phyloP scores from a whole-genome alignment of 106 monocot genomes.

The Dendrobium nobile region DNA sequence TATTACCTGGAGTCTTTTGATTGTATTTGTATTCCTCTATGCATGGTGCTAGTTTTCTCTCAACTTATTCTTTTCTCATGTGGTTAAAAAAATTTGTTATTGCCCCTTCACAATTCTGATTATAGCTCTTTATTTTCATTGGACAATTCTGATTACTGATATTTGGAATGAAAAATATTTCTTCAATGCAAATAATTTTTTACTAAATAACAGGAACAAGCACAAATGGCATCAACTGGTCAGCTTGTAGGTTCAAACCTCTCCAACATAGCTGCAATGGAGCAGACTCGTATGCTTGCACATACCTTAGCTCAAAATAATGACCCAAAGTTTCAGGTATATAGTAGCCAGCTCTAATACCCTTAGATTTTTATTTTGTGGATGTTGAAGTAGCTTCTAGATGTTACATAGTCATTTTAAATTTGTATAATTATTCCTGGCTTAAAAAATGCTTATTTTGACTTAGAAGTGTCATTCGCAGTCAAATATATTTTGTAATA shows the following conservation, averaged over 20 bases:
- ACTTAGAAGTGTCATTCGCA: background rate
- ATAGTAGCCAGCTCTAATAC: background rate
- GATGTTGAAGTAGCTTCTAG: background rate
- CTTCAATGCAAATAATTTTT: background rate
- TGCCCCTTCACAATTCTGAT: too few species aligned
- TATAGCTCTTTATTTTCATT: background rate
- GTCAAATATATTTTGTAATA: background rate
- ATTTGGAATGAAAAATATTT: background rate
- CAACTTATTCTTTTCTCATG: background rate
- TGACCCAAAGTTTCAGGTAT: conserved; percentile 98
- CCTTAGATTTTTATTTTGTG: background rate
- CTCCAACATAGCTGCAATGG: conserved; percentile 68
- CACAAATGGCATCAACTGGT: conserved; percentile 53
- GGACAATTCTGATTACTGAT: background rate
- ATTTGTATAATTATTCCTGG: background rate
- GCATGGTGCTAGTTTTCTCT: too few species aligned
- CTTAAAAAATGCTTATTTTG: background rate
- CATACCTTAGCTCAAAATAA: conserved; percentile 78
- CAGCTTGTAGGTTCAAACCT: conserved; percentile 38
- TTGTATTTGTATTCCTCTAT: too few species aligned
- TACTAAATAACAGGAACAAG: conserved; percentile 48
- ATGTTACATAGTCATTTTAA: background rate
- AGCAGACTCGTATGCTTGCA: conserved; percentile 91
- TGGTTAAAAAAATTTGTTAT: background rate
- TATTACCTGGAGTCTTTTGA: too few species aligned